Percentiles rank a stretch among this genome's conserved stretches.
These are phyloP conservation scores for Solanum appendiculatum DNA, from an alignment of 257 asterid genomes.

Conservation along the genomic window DNA sequence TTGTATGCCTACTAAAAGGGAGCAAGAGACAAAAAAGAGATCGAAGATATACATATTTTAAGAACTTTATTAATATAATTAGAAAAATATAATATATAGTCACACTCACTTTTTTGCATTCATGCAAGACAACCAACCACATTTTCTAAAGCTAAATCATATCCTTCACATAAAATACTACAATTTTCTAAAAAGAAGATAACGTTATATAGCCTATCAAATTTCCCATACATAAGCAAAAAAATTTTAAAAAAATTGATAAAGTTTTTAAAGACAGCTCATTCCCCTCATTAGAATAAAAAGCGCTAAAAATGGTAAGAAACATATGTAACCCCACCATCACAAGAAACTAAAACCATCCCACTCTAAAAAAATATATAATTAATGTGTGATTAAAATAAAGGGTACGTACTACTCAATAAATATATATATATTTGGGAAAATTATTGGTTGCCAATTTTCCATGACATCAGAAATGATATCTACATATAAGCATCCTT, in stretches of 20 bases:
- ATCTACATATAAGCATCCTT: neutral
- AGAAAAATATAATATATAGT: conserved; percentile 13
- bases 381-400: neutral
- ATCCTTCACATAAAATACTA: conserved; percentile 2
- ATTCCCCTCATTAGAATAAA: conserved; percentile 12
- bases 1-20: conserved; percentile 1
- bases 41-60: conserved; percentile 1
- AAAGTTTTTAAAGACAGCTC: conserved; percentile 30
- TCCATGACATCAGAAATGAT: neutral
- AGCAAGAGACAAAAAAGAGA: conserved; percentile 2
- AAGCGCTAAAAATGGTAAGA: conserved; percentile 26
- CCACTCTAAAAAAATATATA: neutral
- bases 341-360: conserved; percentile 23
- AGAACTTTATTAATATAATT: conserved; percentile 18
- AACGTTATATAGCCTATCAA: conserved; percentile 17
- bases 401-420: neutral
- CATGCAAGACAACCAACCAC: conserved; percentile 55
- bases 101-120: conserved; percentile 44
- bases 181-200: neutral
- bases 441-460: neutral
- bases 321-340: conserved; percentile 22
- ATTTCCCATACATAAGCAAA: neutral
- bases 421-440: neutral
- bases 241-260: neutral
- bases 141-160: conserved; percentile 34